phyloP scores from a whole-genome alignment of 2,329 filamentous ascomycete species.

The Dactylonectria macrodidyma region DNA sequence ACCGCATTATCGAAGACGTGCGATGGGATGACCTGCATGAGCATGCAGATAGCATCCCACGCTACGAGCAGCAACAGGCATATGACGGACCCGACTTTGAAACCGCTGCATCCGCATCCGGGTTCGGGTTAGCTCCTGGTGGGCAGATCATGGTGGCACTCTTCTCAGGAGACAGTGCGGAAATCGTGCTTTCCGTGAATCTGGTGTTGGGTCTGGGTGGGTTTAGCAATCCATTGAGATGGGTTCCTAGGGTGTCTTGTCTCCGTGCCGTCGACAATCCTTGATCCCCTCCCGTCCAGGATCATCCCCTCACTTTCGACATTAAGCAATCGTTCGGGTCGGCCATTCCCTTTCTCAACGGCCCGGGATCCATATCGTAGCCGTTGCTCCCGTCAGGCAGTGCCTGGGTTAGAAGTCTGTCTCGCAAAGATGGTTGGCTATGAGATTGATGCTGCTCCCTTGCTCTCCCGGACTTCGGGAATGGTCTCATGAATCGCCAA shows the following conservation, averaged over 20 bases:
- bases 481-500: constrained; percentile 45
- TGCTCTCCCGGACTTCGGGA: constrained; percentile 42
- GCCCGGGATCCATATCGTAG: constrained; percentile 44
- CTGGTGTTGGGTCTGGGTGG: constrained; percentile 20
- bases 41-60: constrained; percentile 37
- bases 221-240: constrained; percentile 24
- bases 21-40: constrained; percentile 42
- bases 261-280: constrained; percentile 8
- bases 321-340: constrained; percentile 31
- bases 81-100: constrained; percentile 36
- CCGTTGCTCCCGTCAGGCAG: constrained; percentile 46
- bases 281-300: constrained; percentile 1
- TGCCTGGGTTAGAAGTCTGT: constrained; percentile 38
- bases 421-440: constrained; percentile 50
- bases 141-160: constrained; percentile 31
- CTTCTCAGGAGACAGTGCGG: constrained; percentile 32
- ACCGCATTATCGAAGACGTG: constrained; percentile 37
- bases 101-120: constrained; percentile 39
- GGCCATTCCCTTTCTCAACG: constrained; percentile 40
- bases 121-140: constrained; percentile 40
- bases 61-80: constrained; percentile 36
- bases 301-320: constrained; percentile 5
- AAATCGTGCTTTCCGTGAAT: constrained; percentile 32
- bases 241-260: constrained; percentile 10
- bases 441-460: constrained; percentile 33